Conservation (phyloP, 768 basidiomycete genomes). For the Chalciporus sphaerocephalus region DNA sequence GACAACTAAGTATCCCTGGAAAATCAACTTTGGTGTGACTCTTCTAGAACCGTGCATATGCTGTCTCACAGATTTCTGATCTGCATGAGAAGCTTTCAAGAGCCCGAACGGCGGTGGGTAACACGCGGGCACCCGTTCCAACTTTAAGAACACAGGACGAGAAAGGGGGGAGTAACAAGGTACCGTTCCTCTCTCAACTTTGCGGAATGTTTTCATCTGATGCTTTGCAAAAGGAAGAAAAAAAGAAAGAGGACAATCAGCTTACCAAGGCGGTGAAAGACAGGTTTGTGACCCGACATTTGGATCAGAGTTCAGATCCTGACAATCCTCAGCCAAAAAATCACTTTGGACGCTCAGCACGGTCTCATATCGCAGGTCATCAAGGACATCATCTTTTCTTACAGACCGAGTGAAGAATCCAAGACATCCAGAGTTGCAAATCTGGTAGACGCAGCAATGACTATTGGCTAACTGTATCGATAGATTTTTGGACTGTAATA, state of each 20-base stretch:
- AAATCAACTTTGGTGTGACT: background rate
- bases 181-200: conserved; percentile 15
- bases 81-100: conserved; percentile 84
- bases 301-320: background rate
- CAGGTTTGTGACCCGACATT: conserved; percentile 46
- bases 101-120: conserved; percentile 54
- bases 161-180: conserved; percentile 37
- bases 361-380: conserved; percentile 90
- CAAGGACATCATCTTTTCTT: conserved; percentile 87
- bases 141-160: conserved; percentile 50
- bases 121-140: conserved; percentile 57
- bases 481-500: background rate
- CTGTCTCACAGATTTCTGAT: conserved; percentile 86
- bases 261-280: conserved; percentile 89
- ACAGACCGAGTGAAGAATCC: conserved; percentile 32
- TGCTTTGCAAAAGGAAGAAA: conserved; percentile 45
- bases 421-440: conserved; percentile 26
- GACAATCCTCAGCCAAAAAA: conserved; percentile 59
- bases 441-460: conserved; percentile 38
- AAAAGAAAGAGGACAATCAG: conserved; percentile 86
- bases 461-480: conserved; percentile 17
- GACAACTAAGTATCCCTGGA: background rate
- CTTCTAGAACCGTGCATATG: conserved; percentile 84
- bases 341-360: conserved; percentile 88
- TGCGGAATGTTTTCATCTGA: background rate